Base-by-base conservation (phyloP, 148 eudicot species). In the Silene uniflora region DNA sequence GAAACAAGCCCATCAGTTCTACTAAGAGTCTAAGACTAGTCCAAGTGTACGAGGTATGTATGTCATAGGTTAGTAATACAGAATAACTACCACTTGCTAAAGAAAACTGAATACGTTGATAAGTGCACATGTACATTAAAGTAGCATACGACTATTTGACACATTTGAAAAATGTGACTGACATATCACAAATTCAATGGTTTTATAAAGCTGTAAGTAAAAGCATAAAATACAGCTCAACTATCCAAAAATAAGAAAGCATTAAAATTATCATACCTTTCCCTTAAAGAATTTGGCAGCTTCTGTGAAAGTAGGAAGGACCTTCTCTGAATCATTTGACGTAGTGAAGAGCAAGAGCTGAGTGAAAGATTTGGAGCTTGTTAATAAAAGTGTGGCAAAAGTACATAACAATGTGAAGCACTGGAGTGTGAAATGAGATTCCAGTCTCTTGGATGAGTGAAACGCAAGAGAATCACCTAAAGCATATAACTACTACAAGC, bases 271-370 rank as follows among this genome's bases (percentile, higher is more conserved):
- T 16, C 27, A 72, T 14, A 94, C 98, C 97, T 94, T 94, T 62
- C 97, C 98, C 84, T 87, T 94, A 67, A 94, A 90, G 47, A 39
- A 62, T 71, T 88, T 91, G 83, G 98, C 93, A 79, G 93, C 95
- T 73, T 91, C 97, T 75, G 86, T 88, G 78, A 91, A 91, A 76
- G 76, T 80, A 55, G 89, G 88, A 77, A 89, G 69, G 56, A 86
- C 86, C 83, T 86, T 84, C 70, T 84, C 87, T 27, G 98, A 83
- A 67, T 86, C 93, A 52, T 87, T 90, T 60, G 88, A 85, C 77
- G 87, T 86, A 70, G 97, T 86, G 77, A 94, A 94, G 42, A 94
- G 96, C 85, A 91, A 76, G 65, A 93, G 54, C 98, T 93, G 89
- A 59, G 69, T 42, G 74, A 46, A 79, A 58, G 22, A 58, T 67